Evolutionary conservation across 805 yeast species (phyloP).

Genomic region (Pichia nanzhaoensis): DNA sequence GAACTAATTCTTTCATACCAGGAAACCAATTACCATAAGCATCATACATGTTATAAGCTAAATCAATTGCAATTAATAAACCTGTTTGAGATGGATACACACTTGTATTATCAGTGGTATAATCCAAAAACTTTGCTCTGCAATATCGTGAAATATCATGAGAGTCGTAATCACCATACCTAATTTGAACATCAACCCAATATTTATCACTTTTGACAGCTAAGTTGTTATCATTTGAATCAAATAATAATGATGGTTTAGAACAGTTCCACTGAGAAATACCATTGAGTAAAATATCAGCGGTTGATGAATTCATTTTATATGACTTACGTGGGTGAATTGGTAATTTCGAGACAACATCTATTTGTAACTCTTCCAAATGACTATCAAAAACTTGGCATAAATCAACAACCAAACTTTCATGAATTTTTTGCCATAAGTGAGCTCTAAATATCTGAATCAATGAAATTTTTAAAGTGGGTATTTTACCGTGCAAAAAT

Average conservation of each 20-base stretch:
- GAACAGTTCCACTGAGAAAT: conserved; percentile 77
- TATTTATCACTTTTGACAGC: conserved; percentile 58
- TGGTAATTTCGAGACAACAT: conserved; percentile 79
- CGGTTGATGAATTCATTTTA: conserved; percentile 93
- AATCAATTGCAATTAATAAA: conserved; percentile 79
- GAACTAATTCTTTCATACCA: conserved; percentile 83
- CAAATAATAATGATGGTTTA: conserved; percentile 72
- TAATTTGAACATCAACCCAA: conserved; percentile 92
- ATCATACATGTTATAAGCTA: conserved; percentile 93
- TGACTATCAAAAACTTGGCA: conserved; percentile 90
- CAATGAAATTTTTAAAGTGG: conserved; percentile 89
- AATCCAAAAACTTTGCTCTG: conserved; percentile 86
- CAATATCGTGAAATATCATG: conserved; percentile 94
- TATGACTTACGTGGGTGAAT: conserved; percentile 97
- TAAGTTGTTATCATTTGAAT: conserved; percentile 57
- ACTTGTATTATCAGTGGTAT: conserved; percentile 79
- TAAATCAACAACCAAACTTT: conserved; percentile 85
- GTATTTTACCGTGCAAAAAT: conserved; percentile 95
- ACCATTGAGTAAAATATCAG: conserved; percentile 77
- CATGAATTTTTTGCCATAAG: conserved; percentile 98
- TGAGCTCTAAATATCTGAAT: conserved; percentile 97
- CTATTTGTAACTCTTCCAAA: conserved; percentile 74
- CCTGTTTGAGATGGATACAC: conserved; percentile 93
- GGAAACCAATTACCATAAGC: conserved; percentile 98
- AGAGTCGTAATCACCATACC: conserved; percentile 97